These are phyloP conservation scores for Dimocarpus longan DNA, from an alignment of 345 rosid genomes.

Conservation along the genomic window DNA sequence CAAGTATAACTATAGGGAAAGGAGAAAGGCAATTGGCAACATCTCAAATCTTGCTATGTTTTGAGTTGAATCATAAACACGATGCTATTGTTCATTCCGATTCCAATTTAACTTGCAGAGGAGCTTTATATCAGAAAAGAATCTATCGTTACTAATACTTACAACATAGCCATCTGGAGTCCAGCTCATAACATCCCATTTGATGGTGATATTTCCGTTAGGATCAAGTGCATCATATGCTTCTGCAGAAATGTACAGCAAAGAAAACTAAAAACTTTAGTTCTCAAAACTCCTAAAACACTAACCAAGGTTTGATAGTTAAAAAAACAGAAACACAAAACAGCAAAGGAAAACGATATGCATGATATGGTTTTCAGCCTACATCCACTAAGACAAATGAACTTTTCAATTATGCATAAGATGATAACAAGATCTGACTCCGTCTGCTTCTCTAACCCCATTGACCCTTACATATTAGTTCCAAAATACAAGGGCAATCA, in stretches of 20 bases:
- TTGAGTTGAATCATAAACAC: not conserved
- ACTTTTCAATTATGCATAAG: not conserved
- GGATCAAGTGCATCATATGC: constrained; percentile 96
- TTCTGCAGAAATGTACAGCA: constrained; percentile 43
- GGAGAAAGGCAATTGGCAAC: not conserved
- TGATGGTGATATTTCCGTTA: constrained; percentile 84
- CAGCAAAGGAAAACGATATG: not conserved
- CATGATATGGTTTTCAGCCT: not conserved
- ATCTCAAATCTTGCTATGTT: constrained; percentile 1
- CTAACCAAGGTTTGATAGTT: not conserved
- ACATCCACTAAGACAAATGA: not conserved
- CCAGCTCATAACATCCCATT: constrained; percentile 96
- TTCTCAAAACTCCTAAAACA: constrained; percentile 13
- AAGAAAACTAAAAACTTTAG: constrained; percentile 22
- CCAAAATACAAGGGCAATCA: not conserved
- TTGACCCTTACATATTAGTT: not conserved
- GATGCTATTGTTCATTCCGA: not conserved
- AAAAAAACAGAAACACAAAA: not conserved
- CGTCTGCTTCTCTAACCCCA: not conserved
- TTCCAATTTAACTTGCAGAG: not conserved
- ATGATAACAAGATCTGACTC: not conserved
- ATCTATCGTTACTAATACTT: constrained; percentile 38
- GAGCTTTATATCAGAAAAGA: not conserved
- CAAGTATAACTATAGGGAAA: not conserved
- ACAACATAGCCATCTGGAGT: constrained; percentile 94